Evolutionary conservation across 2,329 filamentous ascomycete genomes (phyloP).

Genomic region (Cephalotrichum gorgonifer): DNA sequence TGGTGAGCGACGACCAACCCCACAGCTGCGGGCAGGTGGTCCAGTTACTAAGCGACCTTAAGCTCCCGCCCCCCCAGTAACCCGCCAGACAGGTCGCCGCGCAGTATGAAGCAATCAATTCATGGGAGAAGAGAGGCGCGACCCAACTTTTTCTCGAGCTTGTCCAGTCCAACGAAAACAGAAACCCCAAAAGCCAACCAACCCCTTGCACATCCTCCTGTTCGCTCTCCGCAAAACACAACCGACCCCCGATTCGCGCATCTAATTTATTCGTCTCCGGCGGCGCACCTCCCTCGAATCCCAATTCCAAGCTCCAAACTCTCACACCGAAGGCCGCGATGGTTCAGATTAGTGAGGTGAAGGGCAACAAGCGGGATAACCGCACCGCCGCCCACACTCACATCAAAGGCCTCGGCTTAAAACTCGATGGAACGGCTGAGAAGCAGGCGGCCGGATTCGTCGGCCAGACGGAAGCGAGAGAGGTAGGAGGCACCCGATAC

Average conservation of each 20-base stretch:
- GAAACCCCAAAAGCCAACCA: background rate
- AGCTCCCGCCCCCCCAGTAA: background rate
- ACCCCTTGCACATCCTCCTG: background rate
- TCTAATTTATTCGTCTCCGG: background rate
- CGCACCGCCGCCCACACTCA: constrained; percentile 95
- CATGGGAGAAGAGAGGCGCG: background rate
- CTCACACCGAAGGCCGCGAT: constrained; percentile 30
- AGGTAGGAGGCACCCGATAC: constrained; percentile 45
- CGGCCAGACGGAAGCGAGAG: constrained; percentile 76
- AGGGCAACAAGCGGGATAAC: constrained; percentile 89
- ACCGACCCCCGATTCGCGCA: background rate
- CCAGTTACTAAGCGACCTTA: no score
- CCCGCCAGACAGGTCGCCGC: background rate
- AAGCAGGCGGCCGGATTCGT: constrained; percentile 74
- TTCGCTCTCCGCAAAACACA: no score
- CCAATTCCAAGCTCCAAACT: background rate
- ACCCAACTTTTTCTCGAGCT: background rate
- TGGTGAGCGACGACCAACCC: no score
- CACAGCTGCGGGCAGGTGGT: background rate
- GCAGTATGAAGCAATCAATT: background rate
- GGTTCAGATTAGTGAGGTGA: constrained; percentile 90
- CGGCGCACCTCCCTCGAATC: background rate
- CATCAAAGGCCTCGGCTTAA: constrained; percentile 88
- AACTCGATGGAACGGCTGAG: constrained; percentile 77
- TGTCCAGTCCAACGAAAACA: background rate